phyloP scores from a whole-genome alignment of 768 basidiomycete genomes.

The Suillus spraguei region DNA sequence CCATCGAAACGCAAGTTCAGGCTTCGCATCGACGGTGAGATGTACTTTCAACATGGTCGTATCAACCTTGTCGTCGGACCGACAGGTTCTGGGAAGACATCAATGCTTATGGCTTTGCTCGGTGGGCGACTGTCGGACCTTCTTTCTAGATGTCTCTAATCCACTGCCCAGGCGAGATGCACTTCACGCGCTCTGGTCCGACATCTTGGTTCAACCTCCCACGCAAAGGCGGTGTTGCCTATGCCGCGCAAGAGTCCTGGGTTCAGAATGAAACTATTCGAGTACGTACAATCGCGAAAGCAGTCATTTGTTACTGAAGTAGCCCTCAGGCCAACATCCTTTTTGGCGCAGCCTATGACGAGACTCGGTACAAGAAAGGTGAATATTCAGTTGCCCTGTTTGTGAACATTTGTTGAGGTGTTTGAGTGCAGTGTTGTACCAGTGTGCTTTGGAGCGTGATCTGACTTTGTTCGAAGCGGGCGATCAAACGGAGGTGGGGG shows the following conservation, averaged over 20 bases:
- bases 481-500: conserved; percentile 71
- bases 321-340: conserved; percentile 46
- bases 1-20: conserved; percentile 44
- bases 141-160: conserved; percentile 8
- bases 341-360: conserved; percentile 43
- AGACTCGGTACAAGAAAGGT: conserved; percentile 44
- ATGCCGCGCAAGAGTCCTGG: conserved; percentile 86
- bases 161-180: conserved; percentile 51
- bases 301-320: not conserved
- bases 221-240: conserved; percentile 67
- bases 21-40: conserved; percentile 51
- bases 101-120: conserved; percentile 63
- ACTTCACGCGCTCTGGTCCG: conserved; percentile 51
- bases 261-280: conserved; percentile 79
- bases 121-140: conserved; percentile 25
- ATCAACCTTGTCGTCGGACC: conserved; percentile 65
- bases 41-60: conserved; percentile 53
- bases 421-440: conserved; percentile 32
- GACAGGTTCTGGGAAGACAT: conserved; percentile 65
- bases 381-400: conserved; percentile 9
- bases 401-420: conserved; percentile 7
- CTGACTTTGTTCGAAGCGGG: conserved; percentile 55
- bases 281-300: conserved; percentile 29
- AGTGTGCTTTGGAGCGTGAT: conserved; percentile 47
- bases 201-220: conserved; percentile 74